Conservation (phyloP, 2,329 filamentous ascomycete species). For the Neonectria punicea region DNA sequence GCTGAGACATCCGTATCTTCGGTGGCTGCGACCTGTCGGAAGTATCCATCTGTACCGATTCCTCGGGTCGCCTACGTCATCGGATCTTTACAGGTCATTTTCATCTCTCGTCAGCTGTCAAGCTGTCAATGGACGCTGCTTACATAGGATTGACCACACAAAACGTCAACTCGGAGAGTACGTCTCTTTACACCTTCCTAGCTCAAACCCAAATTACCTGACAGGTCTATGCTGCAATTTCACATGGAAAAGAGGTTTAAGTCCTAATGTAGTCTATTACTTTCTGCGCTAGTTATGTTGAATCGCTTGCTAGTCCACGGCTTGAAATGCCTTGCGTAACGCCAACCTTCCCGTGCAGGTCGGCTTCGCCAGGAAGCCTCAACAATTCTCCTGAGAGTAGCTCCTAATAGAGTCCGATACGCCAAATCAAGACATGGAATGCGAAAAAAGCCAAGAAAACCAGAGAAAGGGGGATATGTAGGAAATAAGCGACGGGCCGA, state of each 20-base stretch:
- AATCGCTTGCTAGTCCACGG: constrained; percentile 31
- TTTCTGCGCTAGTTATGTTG: constrained; percentile 29
- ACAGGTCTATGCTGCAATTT: not conserved
- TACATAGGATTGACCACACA: not conserved
- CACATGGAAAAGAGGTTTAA: not conserved
- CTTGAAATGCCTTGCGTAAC: constrained; percentile 30
- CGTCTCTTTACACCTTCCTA: not conserved
- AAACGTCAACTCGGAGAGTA: not conserved
- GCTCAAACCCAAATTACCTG: not conserved
- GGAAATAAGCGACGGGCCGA: constrained; percentile 17
- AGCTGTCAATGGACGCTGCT: not conserved
- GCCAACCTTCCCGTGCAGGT: constrained; percentile 33
- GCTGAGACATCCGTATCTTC: constrained; percentile 14
- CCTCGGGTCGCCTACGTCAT: constrained; percentile 20
- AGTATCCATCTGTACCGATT: constrained; percentile 10
- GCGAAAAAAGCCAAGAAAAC: constrained; percentile 15
- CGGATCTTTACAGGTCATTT: not conserved
- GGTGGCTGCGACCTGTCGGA: not conserved
- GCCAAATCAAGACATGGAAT: constrained; percentile 16
- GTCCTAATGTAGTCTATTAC: constrained; percentile 28
- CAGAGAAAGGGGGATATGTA: constrained; percentile 11
- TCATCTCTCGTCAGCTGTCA: not conserved
- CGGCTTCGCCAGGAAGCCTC: constrained; percentile 36
- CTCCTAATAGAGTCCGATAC: constrained; percentile 7
- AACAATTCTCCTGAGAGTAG: constrained; percentile 1